These are phyloP conservation scores for Sugiyamaella sp. DNA, from an alignment of 1,139 yeast species.

Conservation along the genomic window DNA sequence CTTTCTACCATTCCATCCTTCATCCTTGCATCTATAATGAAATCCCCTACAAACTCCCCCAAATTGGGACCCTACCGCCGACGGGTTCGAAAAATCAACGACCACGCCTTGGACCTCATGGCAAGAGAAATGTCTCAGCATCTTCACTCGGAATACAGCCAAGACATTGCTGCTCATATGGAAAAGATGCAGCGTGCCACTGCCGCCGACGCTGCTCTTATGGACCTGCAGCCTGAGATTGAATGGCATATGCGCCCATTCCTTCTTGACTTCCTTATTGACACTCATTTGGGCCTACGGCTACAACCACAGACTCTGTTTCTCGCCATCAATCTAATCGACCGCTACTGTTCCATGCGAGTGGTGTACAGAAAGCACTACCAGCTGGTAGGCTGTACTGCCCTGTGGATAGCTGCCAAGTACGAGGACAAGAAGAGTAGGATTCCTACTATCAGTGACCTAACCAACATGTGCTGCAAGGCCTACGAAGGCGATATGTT, in stretches of 20 bases:
- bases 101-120: conserved; percentile 12
- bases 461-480: conserved; percentile 77
- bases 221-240: conserved; percentile 89
- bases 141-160: conserved; percentile 42
- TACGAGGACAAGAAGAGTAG: conserved; percentile 89
- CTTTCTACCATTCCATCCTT: conserved; percentile 2
- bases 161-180: conserved; percentile 42
- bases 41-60: conserved; percentile 5
- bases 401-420: conserved; percentile 94
- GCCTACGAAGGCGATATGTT: conserved; percentile 95
- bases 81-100: conserved; percentile 8
- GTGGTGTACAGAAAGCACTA: conserved; percentile 91
- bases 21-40: conserved; percentile 7
- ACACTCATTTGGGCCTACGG: conserved; percentile 75
- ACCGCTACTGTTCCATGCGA: conserved; percentile 89
- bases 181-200: conserved; percentile 39
- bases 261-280: conserved; percentile 78
- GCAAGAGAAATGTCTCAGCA: conserved; percentile 24
- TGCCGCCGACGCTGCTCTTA: conserved; percentile 56
- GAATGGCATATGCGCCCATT: conserved; percentile 95
- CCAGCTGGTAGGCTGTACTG: conserved; percentile 90
- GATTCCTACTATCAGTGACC: conserved; percentile 80
- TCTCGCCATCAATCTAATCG: conserved; percentile 78
- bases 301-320: conserved; percentile 84
- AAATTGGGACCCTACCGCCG: conserved; percentile 13